These are phyloP conservation scores for Yamadazyma endophytica DNA, from an alignment of 805 yeast species.

Conservation along the genomic window DNA sequence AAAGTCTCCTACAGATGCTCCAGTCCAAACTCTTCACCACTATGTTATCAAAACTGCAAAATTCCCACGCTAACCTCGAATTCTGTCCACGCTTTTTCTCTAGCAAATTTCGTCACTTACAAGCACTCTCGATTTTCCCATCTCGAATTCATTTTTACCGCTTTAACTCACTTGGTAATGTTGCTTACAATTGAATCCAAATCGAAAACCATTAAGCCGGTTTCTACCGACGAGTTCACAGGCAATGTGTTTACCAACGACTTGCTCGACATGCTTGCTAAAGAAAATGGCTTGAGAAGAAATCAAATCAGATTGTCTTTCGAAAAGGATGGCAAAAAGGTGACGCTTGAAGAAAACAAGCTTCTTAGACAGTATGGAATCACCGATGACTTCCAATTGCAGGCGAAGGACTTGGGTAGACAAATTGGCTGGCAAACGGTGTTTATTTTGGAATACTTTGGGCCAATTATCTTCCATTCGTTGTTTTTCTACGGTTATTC, in stretches of 20 bases:
- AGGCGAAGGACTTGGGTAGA: slow-evolving; percentile 86
- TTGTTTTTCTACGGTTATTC: slow-evolving; percentile 47
- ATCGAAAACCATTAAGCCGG: slow-evolving; percentile 52
- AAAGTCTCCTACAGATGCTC: too few relatives aligned
- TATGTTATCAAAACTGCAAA: too few relatives aligned
- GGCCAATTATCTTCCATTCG: slow-evolving; percentile 82
- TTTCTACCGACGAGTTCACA: slow-evolving; percentile 36
- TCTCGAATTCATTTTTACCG: too few relatives aligned
- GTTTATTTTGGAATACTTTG: slow-evolving; percentile 82
- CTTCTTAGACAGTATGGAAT: slow-evolving; percentile 45
- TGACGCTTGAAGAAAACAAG: slow-evolving; percentile 42
- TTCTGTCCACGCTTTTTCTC: too few relatives aligned
- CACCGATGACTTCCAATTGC: slow-evolving; percentile 37
- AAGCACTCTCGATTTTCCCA: too few relatives aligned
- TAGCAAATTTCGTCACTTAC: too few relatives aligned
- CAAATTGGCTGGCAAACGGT: slow-evolving; percentile 92
- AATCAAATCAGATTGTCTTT: slow-evolving; percentile 23
- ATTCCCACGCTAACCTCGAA: too few relatives aligned
- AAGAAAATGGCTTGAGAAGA: slow-evolving; percentile 33
- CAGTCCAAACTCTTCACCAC: too few relatives aligned
- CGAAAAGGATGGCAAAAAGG: slow-evolving; percentile 25
- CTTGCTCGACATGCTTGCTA: slow-evolving; percentile 41
- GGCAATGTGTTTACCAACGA: slow-evolving; percentile 34
- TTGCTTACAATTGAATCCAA: slow-evolving; percentile 47
- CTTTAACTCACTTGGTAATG: slow-evolving; percentile 1